Conservation (phyloP, 306 rosid species). For the Trifolium fragiferum region DNA sequence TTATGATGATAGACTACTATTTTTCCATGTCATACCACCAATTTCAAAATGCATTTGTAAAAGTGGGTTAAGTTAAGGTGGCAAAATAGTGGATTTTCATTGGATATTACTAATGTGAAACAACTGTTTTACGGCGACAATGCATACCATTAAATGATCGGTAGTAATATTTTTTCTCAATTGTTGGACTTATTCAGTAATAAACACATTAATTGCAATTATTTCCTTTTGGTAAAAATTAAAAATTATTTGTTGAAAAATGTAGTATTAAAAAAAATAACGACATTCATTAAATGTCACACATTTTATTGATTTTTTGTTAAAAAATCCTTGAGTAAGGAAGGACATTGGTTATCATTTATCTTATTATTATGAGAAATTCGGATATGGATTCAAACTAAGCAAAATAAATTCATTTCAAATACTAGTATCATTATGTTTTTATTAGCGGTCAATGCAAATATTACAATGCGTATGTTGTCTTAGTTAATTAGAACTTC, state of each 20-base stretch:
- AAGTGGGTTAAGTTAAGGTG: background rate
- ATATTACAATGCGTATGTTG: background rate
- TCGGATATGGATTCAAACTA: background rate
- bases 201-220: background rate
- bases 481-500: conserved; percentile 2
- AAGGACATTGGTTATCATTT: background rate
- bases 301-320: background rate
- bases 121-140: background rate
- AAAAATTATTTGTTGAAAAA: background rate
- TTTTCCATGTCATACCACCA: background rate
- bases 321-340: background rate
- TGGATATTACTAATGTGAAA: background rate
- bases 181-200: background rate
- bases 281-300: background rate
- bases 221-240: background rate
- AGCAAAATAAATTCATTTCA: background rate
- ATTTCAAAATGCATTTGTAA: background rate
- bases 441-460: conserved; percentile 20
- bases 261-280: background rate
- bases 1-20: background rate
- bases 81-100: background rate
- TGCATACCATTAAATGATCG: background rate
- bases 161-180: background rate
- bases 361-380: conserved; percentile 24
- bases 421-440: background rate